phyloP scores from a whole-genome alignment of 305 asterid species.

The Withania somnifera region DNA sequence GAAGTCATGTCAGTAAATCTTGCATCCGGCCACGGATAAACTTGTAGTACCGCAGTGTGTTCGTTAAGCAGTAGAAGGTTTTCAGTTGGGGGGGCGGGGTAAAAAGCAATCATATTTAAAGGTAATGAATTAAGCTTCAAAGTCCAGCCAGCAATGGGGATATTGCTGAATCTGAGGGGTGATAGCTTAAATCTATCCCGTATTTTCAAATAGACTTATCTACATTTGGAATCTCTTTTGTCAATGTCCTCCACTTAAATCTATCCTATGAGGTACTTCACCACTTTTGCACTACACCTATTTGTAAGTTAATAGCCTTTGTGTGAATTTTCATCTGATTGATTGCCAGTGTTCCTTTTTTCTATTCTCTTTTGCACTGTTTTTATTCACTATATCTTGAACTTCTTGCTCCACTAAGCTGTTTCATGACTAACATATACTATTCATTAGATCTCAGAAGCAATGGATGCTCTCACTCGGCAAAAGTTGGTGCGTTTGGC shows the following conservation, averaged over 20 bases:
- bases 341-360: background rate
- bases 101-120: background rate
- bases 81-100: background rate
- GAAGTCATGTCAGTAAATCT: background rate
- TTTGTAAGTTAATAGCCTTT: background rate
- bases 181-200: background rate
- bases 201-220: background rate
- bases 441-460: conserved; percentile 70
- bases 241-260: background rate
- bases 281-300: background rate
- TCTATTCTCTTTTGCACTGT: background rate
- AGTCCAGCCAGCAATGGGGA: background rate
- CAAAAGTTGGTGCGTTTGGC: conserved; percentile 54
- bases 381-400: background rate
- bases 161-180: background rate
- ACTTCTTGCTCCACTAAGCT: conserved; percentile 3
- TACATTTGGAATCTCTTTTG: background rate
- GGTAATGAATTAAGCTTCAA: background rate
- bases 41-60: background rate
- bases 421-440: conserved; percentile 16
- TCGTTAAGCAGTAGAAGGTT: background rate
- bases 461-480: conserved; percentile 52
- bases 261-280: background rate
- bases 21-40: background rate
- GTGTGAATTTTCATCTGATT: background rate